Conservation (phyloP, 495 filamentous ascomycete genomes). For the Delitschia confertaspora region DNA sequence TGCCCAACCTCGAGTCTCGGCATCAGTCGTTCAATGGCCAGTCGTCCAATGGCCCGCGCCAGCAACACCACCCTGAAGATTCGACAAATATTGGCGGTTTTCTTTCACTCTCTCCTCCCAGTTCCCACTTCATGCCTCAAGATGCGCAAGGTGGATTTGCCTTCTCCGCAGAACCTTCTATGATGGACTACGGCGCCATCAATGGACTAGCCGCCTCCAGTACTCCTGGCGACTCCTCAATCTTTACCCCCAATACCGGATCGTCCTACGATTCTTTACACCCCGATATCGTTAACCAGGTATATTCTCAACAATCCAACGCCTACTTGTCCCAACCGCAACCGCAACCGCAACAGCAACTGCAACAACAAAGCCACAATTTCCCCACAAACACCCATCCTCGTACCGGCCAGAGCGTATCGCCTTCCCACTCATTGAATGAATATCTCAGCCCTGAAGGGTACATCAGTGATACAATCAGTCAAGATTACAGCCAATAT, state of each 20-base stretch:
- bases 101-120: slow-evolving; percentile 7
- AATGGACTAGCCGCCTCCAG: slow-evolving; percentile 2
- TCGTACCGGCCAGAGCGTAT: slow-evolving; percentile 18
- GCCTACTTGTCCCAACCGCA: no score
- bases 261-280: slow-evolving; percentile 23
- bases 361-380: slow-evolving; percentile 9
- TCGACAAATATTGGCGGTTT: slow-evolving; percentile 12
- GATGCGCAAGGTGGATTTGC: slow-evolving; percentile 14
- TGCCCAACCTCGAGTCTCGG: slow-evolving; percentile 14
- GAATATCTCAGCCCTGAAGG: slow-evolving; percentile 26
- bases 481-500: slow-evolving; percentile 16
- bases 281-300: slow-evolving; percentile 15
- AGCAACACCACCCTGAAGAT: slow-evolving; percentile 17
- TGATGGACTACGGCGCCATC: slow-evolving; percentile 21
- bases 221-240: slow-evolving; percentile 3
- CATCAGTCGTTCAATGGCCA: slow-evolving; percentile 17
- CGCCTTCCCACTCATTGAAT: slow-evolving; percentile 21
- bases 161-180: slow-evolving; percentile 22
- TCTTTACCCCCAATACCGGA: slow-evolving; percentile 19
- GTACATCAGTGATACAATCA: slow-evolving; percentile 23
- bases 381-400: slow-evolving; percentile 13
- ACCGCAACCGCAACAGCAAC: no score
- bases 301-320: slow-evolving; percentile 12
- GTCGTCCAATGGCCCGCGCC: slow-evolving; percentile 6
- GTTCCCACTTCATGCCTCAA: slow-evolving; percentile 5